Conservation (phyloP, 345 rosid genomes). For the Murraya koenigii region DNA sequence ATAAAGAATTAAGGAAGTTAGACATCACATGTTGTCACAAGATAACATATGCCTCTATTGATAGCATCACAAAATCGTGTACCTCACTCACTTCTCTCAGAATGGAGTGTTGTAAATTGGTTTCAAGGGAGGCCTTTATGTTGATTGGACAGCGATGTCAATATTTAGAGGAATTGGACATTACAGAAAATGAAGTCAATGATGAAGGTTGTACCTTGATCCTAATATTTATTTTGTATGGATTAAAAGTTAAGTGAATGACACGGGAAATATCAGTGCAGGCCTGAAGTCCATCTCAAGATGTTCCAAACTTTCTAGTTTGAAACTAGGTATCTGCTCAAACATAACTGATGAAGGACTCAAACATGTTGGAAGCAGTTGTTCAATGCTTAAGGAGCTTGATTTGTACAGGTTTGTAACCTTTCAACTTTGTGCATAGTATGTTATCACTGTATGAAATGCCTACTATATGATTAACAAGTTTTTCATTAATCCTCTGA, state of each 20-base stretch:
- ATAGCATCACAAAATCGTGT: slow-evolving; percentile 50
- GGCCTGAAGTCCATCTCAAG: slow-evolving; percentile 59
- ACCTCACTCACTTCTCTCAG: slow-evolving; percentile 42
- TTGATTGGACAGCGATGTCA: slow-evolving; percentile 56
- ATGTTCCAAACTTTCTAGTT: slow-evolving; percentile 46
- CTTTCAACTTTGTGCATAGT: neutral
- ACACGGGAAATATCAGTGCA: slow-evolving; percentile 23
- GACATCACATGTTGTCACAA: slow-evolving; percentile 68
- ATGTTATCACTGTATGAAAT: neutral
- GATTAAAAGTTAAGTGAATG: neutral
- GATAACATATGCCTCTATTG: slow-evolving; percentile 55
- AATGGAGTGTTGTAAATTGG: slow-evolving; percentile 67
- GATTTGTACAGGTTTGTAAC: slow-evolving; percentile 55
- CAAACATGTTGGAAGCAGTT: slow-evolving; percentile 40
- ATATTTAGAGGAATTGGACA: slow-evolving; percentile 65
- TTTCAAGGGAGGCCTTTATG: slow-evolving; percentile 54
- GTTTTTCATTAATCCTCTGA: neutral
- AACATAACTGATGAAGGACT: slow-evolving; percentile 60
- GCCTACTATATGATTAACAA: neutral
- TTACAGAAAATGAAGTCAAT: slow-evolving; percentile 68
- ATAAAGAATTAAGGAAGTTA: slow-evolving; percentile 50
- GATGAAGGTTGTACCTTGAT: slow-evolving; percentile 48
- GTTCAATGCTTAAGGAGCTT: slow-evolving; percentile 59
- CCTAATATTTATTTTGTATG: slow-evolving; percentile 6
- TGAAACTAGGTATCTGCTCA: slow-evolving; percentile 66